These are phyloP conservation scores for Tylopilus plumbeoviolaceoides DNA, from an alignment of 768 basidiomycete genomes.

Conservation along the genomic window DNA sequence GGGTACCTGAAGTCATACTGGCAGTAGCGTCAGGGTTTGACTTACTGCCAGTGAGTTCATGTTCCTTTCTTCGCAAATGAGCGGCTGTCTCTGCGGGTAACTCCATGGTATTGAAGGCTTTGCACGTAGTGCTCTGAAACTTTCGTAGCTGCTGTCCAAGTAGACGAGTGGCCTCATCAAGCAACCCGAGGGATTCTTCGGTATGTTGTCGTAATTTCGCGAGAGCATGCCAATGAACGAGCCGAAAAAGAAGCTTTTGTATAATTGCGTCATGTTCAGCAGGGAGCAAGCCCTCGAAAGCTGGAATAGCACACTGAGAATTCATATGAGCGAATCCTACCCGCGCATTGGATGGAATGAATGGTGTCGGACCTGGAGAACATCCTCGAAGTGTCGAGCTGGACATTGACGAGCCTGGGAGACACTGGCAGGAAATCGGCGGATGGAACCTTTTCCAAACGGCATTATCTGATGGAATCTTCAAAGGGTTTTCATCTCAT, in stretches of 20 bases:
- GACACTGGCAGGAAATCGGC: conserved; percentile 32
- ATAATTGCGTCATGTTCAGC: conserved; percentile 20
- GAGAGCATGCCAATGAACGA: background rate
- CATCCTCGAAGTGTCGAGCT: conserved; percentile 40
- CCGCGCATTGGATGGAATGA: too few species aligned
- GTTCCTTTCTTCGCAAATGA: too few species aligned
- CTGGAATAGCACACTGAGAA: conserved; percentile 30
- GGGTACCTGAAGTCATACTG: too few species aligned
- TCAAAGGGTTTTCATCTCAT: too few species aligned
- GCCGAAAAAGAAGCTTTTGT: conserved; percentile 18
- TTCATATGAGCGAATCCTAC: too few species aligned
- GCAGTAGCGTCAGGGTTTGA: too few species aligned
- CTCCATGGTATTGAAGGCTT: too few species aligned
- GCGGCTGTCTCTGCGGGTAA: too few species aligned
- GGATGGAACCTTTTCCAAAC: conserved; percentile 32
- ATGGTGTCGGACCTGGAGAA: conserved; percentile 36
- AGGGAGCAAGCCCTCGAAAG: conserved; percentile 8
- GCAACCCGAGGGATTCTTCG: conserved; percentile 14
- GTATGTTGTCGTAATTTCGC: conserved; percentile 36
- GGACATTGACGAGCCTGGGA: conserved; percentile 35
- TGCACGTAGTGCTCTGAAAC: too few species aligned
- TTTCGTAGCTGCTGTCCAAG: too few species aligned
- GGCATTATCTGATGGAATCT: conserved; percentile 16
- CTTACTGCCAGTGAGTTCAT: too few species aligned
- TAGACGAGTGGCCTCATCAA: conserved; percentile 15